phyloP scores from a whole-genome alignment of 495 filamentous ascomycete species.

The Daldinia childiae region DNA sequence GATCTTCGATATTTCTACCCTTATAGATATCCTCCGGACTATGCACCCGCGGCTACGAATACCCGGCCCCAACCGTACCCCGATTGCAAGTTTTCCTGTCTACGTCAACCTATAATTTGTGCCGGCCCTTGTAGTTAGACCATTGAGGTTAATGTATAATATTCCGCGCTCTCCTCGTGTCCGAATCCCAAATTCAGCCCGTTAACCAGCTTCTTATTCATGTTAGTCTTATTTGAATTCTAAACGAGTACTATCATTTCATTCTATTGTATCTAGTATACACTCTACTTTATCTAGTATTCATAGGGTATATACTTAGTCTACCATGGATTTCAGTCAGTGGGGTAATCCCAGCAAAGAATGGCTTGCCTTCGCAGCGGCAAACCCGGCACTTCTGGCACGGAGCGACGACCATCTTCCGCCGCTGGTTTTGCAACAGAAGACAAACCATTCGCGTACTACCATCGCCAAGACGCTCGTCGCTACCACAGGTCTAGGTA shows the following conservation, averaged over 20 bases:
- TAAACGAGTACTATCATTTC: background rate
- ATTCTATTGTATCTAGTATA: background rate
- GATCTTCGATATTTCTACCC: constrained; percentile 21
- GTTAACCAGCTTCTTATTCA: background rate
- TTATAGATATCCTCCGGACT: constrained; percentile 5
- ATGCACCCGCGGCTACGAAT: constrained; percentile 17
- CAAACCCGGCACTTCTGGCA: constrained; percentile 20
- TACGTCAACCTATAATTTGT: background rate
- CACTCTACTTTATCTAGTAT: background rate
- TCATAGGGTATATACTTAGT: background rate
- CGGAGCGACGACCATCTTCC: constrained; percentile 21
- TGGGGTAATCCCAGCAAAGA: constrained; percentile 37
- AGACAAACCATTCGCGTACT: constrained; percentile 20
- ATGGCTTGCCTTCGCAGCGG: constrained; percentile 37
- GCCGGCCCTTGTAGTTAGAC: background rate
- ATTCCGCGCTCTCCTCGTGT: background rate
- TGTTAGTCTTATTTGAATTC: background rate
- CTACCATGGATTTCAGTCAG: constrained; percentile 36
- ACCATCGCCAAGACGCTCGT: constrained; percentile 23
- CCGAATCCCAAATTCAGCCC: background rate
- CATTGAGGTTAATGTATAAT: background rate
- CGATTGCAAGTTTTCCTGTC: background rate
- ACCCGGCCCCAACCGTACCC: constrained; percentile 7
- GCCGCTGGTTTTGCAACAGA: constrained; percentile 22
- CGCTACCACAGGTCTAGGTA: constrained; percentile 18